Base-by-base conservation (phyloP, 176 grass and related monocot species). In the Saccharum spontaneum region DNA sequence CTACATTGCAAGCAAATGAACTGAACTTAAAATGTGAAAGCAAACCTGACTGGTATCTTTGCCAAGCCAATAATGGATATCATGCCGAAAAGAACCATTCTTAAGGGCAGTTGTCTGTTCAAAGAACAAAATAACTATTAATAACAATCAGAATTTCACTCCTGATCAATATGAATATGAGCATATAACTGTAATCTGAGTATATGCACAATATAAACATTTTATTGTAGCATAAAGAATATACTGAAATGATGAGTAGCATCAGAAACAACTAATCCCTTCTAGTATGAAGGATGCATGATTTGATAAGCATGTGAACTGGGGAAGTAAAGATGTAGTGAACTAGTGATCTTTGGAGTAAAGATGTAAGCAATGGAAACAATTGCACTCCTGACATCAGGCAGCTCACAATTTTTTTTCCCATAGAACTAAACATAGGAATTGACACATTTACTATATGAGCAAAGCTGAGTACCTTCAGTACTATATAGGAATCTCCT, bases 21-120 rank as follows among this genome's bases (percentile, higher is more conserved):
- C 36, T 67, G 43, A 84, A 30, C 20, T 66, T 43, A 61, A 34
- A 75, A 67, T 85, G 33, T 73, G 76, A 86, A 23, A 73, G 66
- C 87, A 88, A 76, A 98, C 95, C 91, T 95, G 89, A 67, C 89
- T 99, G 76, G 91, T 94, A 86, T 94, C 97, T 94, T 96, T 99
- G 81, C 97, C 97, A 64, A 99, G 93, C 97, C 97, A 99, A 92
- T 99, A 99, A 55, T 99, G 97, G 82, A 96, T 96, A 71, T 96
- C 93, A 79, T 99, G 93, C 36, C 73, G 91, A 79, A 92, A 82
- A 84, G 97, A 95, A 74, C 93, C 97, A 92, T 87, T 99, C 87
- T 99, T 99, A 74, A 94, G 77, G 36, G 90, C 78, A 81, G 88
- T 84, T 73, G 91, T 96, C 97, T 99, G 88, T 81, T 76, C 36